Conservation (phyloP, 1,139 yeast genomes). For the Chernovozyma sophiae-reginae region DNA sequence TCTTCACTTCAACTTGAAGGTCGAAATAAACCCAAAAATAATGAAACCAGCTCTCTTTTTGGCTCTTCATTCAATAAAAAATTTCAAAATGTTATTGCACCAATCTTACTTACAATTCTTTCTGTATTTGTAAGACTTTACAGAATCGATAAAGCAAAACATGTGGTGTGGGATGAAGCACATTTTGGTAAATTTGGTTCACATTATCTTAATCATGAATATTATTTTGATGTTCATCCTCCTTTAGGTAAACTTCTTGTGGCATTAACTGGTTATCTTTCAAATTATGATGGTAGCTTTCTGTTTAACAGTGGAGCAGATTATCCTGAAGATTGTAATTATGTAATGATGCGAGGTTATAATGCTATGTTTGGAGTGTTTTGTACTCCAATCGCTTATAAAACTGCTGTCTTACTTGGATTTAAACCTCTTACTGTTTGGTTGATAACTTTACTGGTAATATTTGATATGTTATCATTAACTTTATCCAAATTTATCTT, state of each 20-base stretch:
- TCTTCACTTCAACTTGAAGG: slow-evolving; percentile 18
- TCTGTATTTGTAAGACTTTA: slow-evolving; percentile 69
- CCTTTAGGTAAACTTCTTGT: slow-evolving; percentile 71
- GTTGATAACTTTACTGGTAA: slow-evolving; percentile 55
- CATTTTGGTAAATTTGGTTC: slow-evolving; percentile 75
- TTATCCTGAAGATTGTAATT: slow-evolving; percentile 56
- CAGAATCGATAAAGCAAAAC: slow-evolving; percentile 55
- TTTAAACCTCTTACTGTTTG: slow-evolving; percentile 45
- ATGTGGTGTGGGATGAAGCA: slow-evolving; percentile 96
- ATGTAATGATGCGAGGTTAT: slow-evolving; percentile 58
- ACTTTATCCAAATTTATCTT: slow-evolving; percentile 67
- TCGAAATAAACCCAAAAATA: neutral
- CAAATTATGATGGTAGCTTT: slow-evolving; percentile 64
- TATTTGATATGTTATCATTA: slow-evolving; percentile 62
- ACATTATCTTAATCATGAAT: slow-evolving; percentile 58
- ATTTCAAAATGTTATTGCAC: neutral
- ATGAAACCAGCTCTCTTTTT: neutral
- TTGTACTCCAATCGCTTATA: slow-evolving; percentile 63
- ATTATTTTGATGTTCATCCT: slow-evolving; percentile 77
- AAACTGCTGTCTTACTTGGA: slow-evolving; percentile 50
- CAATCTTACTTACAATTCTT: slow-evolving; percentile 34
- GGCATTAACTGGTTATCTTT: slow-evolving; percentile 63
- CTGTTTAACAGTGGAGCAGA: slow-evolving; percentile 57
- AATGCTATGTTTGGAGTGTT: slow-evolving; percentile 61
- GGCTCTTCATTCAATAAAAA: neutral